Conservation (phyloP, 177 flowering plant genomes). For the Vitis hybrid region DNA sequence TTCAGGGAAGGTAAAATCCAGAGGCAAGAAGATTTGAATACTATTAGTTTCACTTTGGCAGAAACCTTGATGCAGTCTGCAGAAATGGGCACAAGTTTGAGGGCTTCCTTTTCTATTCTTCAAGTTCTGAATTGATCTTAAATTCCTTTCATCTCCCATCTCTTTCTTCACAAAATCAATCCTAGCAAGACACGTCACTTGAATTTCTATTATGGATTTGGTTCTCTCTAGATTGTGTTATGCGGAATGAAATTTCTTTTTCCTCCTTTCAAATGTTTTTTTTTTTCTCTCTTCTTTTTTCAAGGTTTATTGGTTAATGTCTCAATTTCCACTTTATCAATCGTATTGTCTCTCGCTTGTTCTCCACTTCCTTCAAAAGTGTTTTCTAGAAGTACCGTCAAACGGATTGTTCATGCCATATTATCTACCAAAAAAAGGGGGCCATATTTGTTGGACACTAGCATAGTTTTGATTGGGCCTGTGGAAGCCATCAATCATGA, state of each 20-base stretch:
- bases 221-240: not conserved
- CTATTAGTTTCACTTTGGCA: not conserved
- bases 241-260: not conserved
- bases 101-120: too few relatives aligned
- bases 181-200: not conserved
- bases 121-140: too few relatives aligned
- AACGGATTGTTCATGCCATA: too few relatives aligned
- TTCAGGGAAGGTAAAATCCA: conserved; percentile 54
- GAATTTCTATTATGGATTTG: not conserved
- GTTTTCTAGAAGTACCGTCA: too few relatives aligned
- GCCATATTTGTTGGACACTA: too few relatives aligned
- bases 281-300: not conserved
- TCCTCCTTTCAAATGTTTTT: not conserved
- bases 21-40: not conserved
- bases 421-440: too few relatives aligned
- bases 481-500: too few relatives aligned
- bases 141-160: too few relatives aligned
- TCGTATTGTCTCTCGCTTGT: not conserved
- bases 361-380: not conserved
- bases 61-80: not conserved
- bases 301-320: too few relatives aligned
- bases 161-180: too few relatives aligned
- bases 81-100: too few relatives aligned
- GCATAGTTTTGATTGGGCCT: too few relatives aligned
- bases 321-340: not conserved